Evolutionary conservation across 257 asterid genomes (phyloP).

Genomic region (Buddleja alternifolia): DNA sequence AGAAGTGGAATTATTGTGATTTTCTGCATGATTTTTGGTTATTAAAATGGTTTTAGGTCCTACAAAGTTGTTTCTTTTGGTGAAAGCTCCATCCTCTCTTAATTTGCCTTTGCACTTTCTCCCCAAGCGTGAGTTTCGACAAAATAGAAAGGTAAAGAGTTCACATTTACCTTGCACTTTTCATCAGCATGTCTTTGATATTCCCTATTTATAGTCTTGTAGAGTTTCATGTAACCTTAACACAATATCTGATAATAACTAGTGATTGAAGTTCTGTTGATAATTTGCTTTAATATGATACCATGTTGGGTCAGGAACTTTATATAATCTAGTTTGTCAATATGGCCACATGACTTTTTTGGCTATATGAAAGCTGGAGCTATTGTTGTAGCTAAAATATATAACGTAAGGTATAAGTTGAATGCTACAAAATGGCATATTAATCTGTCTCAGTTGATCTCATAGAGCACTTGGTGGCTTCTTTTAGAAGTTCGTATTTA

Average conservation of each 20-base stretch:
- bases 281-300: neutral
- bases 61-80: conserved; percentile 77
- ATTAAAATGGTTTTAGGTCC: conserved; percentile 58
- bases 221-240: conserved; percentile 1
- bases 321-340: neutral
- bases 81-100: conserved; percentile 75
- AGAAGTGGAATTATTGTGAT: conserved; percentile 10
- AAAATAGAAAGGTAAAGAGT: conserved; percentile 63
- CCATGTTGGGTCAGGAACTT: conserved; percentile 3
- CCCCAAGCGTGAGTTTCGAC: conserved; percentile 85
- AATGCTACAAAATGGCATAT: neutral
- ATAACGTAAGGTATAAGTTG: neutral
- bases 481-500: neutral
- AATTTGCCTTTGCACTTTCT: conserved; percentile 80
- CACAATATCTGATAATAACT: neutral
- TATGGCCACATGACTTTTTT: neutral
- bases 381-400: neutral
- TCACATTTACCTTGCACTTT: neutral
- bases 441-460: neutral
- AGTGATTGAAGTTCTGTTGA: conserved; percentile 4
- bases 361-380: conserved; percentile 8
- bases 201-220: conserved; percentile 2
- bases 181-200: neutral
- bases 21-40: conserved; percentile 9
- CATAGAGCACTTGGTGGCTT: neutral